Conservation (phyloP, 495 filamentous ascomycete species). For the Tetracladium marchalianum region DNA sequence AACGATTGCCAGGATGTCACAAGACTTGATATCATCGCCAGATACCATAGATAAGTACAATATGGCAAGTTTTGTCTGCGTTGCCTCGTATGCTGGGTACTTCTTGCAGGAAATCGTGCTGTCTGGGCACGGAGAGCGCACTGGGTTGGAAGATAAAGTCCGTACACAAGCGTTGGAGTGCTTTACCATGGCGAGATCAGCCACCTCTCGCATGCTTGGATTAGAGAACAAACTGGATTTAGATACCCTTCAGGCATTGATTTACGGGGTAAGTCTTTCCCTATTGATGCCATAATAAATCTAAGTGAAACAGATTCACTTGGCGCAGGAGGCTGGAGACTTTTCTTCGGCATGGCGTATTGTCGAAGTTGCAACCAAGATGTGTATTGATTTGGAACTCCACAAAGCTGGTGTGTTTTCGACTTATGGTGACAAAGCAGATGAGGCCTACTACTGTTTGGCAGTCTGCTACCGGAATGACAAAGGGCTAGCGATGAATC, state of each 20-base stretch:
- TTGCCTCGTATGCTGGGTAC: slow-evolving; percentile 5
- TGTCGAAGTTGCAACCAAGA: neutral
- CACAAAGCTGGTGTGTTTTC: neutral
- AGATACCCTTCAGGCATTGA: slow-evolving; percentile 4
- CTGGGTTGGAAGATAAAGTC: slow-evolving; percentile 1
- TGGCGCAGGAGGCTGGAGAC: slow-evolving; percentile 9
- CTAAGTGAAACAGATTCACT: slow-evolving; percentile 3
- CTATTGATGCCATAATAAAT: neutral
- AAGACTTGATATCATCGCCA: neutral
- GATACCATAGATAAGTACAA: neutral
- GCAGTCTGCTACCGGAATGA: slow-evolving; percentile 6
- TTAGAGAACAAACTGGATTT: neutral
- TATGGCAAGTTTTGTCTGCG: slow-evolving; percentile 1
- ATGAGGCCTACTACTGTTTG: slow-evolving; percentile 8
- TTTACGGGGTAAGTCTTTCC: slow-evolving; percentile 1
- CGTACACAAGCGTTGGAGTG: neutral
- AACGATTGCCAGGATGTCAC: slow-evolving; percentile 1
- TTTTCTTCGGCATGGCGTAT: slow-evolving; percentile 1
- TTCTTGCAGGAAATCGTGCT: slow-evolving; percentile 9
- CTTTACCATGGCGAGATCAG: neutral
- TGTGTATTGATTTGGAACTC: slow-evolving; percentile 1
- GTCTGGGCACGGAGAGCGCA: neutral
- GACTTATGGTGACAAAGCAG: neutral
- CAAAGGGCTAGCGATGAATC: slow-evolving; percentile 12
- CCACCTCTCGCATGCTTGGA: neutral